A percentile compares a stretch with the other conserved stretches of the same genome.
phyloP scores from a whole-genome alignment of 352 stramenopile species.

The Phytopythium aichiense region DNA sequence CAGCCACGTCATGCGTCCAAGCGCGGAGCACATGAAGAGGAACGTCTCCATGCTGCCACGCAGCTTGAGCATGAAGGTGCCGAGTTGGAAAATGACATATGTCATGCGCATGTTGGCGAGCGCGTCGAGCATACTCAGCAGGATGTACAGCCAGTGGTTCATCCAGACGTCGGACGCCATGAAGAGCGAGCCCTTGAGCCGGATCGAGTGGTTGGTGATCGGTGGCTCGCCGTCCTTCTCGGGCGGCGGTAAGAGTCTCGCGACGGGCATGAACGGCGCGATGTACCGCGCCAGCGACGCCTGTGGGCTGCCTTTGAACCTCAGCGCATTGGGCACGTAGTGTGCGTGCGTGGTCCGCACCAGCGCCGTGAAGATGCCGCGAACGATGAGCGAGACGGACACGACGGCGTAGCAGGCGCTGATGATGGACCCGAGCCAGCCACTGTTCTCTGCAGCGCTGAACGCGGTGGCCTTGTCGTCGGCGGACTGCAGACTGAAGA shows the following conservation, averaged over 20 bases:
- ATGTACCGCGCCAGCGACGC: conserved; percentile 1
- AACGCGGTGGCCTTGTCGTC: conserved; percentile 12
- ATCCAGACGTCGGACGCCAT: conserved; percentile 39
- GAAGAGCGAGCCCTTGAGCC: conserved; percentile 20
- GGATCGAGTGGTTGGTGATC: conserved; percentile 6
- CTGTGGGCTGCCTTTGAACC: conserved; percentile 5
- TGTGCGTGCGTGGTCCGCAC: neutral
- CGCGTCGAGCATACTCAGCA: conserved; percentile 30
- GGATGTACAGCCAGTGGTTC: conserved; percentile 45
- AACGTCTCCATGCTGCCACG: conserved; percentile 25
- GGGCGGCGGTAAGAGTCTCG: neutral
- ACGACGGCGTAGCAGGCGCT: conserved; percentile 23
- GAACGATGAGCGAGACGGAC: conserved; percentile 18
- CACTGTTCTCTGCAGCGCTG: conserved; percentile 9
- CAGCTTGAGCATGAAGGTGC: conserved; percentile 28
- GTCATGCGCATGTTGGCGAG: conserved; percentile 24
- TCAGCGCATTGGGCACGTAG: conserved; percentile 15
- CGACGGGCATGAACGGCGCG: conserved; percentile 7
- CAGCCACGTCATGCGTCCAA: conserved; percentile 30
- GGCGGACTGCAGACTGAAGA: conserved; percentile 17
- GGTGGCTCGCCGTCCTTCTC: neutral
- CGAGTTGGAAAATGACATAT: conserved; percentile 28
- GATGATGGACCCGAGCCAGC: conserved; percentile 18
- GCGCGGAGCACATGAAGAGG: conserved; percentile 26
- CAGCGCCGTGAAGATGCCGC: conserved; percentile 9